Percentiles rank a stretch among this genome's conserved stretches.
Conservation (phyloP, 2,329 filamentous ascomycete genomes). For the Ophiostoma perfectum region DNA sequence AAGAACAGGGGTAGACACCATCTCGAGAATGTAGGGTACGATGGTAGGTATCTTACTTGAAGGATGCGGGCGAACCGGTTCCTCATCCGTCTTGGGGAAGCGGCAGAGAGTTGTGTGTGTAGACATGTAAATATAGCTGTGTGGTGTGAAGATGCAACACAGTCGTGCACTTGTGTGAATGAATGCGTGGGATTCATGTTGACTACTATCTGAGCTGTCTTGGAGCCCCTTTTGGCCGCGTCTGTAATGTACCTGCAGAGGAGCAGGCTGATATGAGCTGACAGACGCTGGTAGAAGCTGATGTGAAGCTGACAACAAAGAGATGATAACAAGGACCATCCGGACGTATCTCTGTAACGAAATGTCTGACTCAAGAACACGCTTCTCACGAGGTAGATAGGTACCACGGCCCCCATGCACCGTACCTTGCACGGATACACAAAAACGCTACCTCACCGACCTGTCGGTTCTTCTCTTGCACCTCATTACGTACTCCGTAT, state of each 20-base stretch:
- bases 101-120: too few relatives aligned
- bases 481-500: not conserved
- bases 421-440: not conserved
- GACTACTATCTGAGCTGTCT: not conserved
- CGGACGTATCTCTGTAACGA: slow-evolving; percentile 3
- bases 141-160: not conserved
- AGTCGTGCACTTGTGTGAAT: not conserved
- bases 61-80: too few relatives aligned
- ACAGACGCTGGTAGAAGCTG: not conserved
- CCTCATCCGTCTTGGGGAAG: too few relatives aligned
- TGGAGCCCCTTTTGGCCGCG: not conserved
- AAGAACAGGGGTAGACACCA: not conserved
- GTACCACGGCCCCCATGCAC: too few relatives aligned
- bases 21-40: not conserved
- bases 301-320: not conserved
- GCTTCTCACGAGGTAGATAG: too few relatives aligned
- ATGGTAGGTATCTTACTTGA: too few relatives aligned
- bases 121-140: too few relatives aligned
- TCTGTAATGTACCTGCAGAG: not conserved
- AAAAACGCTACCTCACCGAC: not conserved
- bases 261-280: not conserved
- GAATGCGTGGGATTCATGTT: too few relatives aligned
- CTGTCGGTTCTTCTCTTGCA: not conserved
- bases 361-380: not conserved
- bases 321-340: not conserved